Percentiles rank a stretch among this genome's conserved stretches.
phyloP scores from a whole-genome alignment of 192 early-diverging fungal genomes.

The Thamnidium elegans region DNA sequence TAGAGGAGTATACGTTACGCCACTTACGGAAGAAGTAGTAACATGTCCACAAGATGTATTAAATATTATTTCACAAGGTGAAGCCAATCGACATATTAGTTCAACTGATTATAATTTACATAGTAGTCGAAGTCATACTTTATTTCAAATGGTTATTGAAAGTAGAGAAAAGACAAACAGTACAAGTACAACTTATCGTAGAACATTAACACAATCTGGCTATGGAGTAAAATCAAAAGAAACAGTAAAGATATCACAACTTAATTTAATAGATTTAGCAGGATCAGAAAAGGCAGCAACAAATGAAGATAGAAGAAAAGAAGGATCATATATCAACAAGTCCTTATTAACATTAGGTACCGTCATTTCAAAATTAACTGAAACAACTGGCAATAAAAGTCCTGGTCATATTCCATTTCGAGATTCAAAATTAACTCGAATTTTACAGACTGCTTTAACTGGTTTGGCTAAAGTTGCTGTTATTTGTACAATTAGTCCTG shows the following conservation, averaged over 20 bases:
- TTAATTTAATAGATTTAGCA: slow-evolving; percentile 88
- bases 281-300: slow-evolving; percentile 16
- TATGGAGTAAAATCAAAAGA: slow-evolving; percentile 7
- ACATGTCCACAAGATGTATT: slow-evolving; percentile 69
- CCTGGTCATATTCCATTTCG: slow-evolving; percentile 89
- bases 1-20: slow-evolving; percentile 71
- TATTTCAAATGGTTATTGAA: slow-evolving; percentile 91
- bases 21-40: slow-evolving; percentile 73
- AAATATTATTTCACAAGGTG: slow-evolving; percentile 72
- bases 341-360: slow-evolving; percentile 81
- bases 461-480: slow-evolving; percentile 89
- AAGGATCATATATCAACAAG: slow-evolving; percentile 15
- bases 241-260: slow-evolving; percentile 40
- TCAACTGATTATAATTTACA: slow-evolving; percentile 92
- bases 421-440: slow-evolving; percentile 94
- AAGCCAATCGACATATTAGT: slow-evolving; percentile 83
- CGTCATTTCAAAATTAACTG: slow-evolving; percentile 89
- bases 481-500: slow-evolving; percentile 89
- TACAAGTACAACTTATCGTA: slow-evolving; percentile 17
- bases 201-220: not conserved
- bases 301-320: slow-evolving; percentile 16
- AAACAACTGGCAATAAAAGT: slow-evolving; percentile 48
- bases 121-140: slow-evolving; percentile 91
- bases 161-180: slow-evolving; percentile 60
- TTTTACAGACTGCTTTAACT: slow-evolving; percentile 87